Evolutionary conservation across 352 stramenopile species (phyloP).

Genomic region (Phytophthora syringae): DNA sequence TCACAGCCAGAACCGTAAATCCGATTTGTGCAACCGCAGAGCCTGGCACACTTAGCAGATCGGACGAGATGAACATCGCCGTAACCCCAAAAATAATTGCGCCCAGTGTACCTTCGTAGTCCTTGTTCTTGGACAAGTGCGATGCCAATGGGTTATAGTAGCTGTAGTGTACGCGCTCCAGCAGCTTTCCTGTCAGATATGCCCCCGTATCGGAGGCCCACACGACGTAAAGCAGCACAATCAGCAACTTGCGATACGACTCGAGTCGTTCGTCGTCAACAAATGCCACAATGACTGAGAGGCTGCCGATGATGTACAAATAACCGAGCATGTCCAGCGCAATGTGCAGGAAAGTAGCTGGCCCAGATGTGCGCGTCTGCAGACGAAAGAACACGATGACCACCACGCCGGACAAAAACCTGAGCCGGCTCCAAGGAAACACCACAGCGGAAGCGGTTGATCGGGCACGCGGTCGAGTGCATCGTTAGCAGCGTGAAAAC

Average conservation of each 20-base stretch:
- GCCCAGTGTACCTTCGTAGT: slow-evolving; percentile 94
- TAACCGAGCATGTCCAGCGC: slow-evolving; percentile 72
- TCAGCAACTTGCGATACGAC: slow-evolving; percentile 67
- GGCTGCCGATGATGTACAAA: slow-evolving; percentile 70
- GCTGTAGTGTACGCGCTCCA: slow-evolving; percentile 87
- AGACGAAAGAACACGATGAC: slow-evolving; percentile 67
- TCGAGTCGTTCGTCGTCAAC: slow-evolving; percentile 65
- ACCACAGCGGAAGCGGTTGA: slow-evolving; percentile 77
- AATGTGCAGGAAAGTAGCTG: slow-evolving; percentile 47
- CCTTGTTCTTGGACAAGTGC: slow-evolving; percentile 95
- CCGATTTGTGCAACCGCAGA: slow-evolving; percentile 79
- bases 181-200: slow-evolving; percentile 93
- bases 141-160: slow-evolving; percentile 87
- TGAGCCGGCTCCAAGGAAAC: slow-evolving; percentile 52
- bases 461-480: slow-evolving; percentile 68
- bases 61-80: slow-evolving; percentile 84
- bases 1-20: slow-evolving; percentile 90
- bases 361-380: slow-evolving; percentile 33
- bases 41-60: slow-evolving; percentile 80
- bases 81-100: slow-evolving; percentile 85
- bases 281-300: slow-evolving; percentile 70
- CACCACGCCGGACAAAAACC: slow-evolving; percentile 56
- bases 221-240: slow-evolving; percentile 74
- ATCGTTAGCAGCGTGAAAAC: slow-evolving; percentile 76
- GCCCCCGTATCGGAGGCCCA: slow-evolving; percentile 92